A percentile compares a stretch with the other conserved stretches of the same genome.
Evolutionary conservation across 495 filamentous ascomycete species (phyloP).

Genomic region (Cladorrhinum samala): DNA sequence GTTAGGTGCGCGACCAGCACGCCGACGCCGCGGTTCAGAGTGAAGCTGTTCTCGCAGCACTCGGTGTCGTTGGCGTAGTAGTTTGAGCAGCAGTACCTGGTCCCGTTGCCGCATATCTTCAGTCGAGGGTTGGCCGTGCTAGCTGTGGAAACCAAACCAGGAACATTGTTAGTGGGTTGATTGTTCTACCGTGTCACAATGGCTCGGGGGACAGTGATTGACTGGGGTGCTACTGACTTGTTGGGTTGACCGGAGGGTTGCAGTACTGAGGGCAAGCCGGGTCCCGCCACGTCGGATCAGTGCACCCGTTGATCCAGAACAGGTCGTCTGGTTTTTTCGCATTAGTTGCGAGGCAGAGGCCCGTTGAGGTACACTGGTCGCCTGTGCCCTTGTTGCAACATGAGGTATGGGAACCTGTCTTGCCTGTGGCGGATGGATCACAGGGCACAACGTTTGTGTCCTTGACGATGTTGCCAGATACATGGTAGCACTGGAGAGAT

Average conservation of each 20-base stretch:
- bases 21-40: not conserved
- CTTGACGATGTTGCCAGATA: not conserved
- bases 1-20: not conserved
- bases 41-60: not conserved
- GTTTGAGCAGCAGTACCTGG: not conserved
- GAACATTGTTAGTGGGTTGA: not conserved
- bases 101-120: not conserved
- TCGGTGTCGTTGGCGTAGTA: not conserved
- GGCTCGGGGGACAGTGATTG: no score
- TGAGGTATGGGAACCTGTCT: not conserved
- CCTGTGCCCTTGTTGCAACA: not conserved
- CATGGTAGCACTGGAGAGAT: not conserved
- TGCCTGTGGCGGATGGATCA: not conserved
- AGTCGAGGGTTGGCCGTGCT: not conserved
- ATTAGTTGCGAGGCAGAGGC: not conserved
- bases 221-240: not conserved
- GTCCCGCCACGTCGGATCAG: not conserved
- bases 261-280: not conserved
- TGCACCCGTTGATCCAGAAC: not conserved
- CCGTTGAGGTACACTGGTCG: not conserved
- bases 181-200: no score
- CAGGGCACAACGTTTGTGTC: not conserved
- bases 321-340: not conserved
- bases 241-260: not conserved
- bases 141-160: not conserved